Percentiles rank a stretch among this genome's conserved stretches.
Conservation (phyloP, 768 basidiomycete species). For the Boletus sp. region DNA sequence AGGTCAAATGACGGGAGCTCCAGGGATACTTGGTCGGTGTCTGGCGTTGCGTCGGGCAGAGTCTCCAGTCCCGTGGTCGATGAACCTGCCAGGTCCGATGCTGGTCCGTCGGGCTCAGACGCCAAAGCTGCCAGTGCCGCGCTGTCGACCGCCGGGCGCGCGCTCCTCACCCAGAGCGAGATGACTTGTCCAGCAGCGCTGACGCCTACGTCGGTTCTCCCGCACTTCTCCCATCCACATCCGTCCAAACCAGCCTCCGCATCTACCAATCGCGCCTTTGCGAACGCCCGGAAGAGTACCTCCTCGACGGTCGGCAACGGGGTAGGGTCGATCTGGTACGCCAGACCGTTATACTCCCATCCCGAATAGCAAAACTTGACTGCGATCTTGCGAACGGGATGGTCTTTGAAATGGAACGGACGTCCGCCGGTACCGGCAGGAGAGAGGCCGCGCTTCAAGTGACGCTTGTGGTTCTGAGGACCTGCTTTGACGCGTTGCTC, state of each 20-base stretch:
- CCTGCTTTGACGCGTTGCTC: slow-evolving; percentile 34
- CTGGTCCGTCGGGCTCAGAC: slow-evolving; percentile 1
- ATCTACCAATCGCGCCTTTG: slow-evolving; percentile 75
- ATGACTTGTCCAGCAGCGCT: slow-evolving; percentile 93
- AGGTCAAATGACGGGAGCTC: slow-evolving; percentile 33
- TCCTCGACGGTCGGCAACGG: slow-evolving; percentile 89
- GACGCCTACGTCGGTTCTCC: slow-evolving; percentile 92
- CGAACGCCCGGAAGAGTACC: slow-evolving; percentile 77
- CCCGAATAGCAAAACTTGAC: slow-evolving; percentile 92
- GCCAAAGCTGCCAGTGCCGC: not conserved
- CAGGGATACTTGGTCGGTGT: slow-evolving; percentile 1
- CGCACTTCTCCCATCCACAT: slow-evolving; percentile 88
- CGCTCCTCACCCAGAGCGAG: slow-evolving; percentile 85
- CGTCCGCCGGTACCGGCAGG: slow-evolving; percentile 26
- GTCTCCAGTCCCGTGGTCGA: not conserved
- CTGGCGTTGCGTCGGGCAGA: not conserved
- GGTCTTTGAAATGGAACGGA: slow-evolving; percentile 60
- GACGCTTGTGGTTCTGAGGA: slow-evolving; percentile 9
- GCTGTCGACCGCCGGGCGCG: slow-evolving; percentile 32
- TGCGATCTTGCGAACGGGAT: slow-evolving; percentile 86
- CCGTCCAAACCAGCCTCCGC: slow-evolving; percentile 71
- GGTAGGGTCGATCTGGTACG: slow-evolving; percentile 67
- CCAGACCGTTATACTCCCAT: slow-evolving; percentile 88
- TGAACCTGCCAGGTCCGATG: slow-evolving; percentile 4
- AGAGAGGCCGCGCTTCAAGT: slow-evolving; percentile 11